Evolutionary conservation across 106 monocot species (phyloP).

Genomic region (Acorus gramineus): DNA sequence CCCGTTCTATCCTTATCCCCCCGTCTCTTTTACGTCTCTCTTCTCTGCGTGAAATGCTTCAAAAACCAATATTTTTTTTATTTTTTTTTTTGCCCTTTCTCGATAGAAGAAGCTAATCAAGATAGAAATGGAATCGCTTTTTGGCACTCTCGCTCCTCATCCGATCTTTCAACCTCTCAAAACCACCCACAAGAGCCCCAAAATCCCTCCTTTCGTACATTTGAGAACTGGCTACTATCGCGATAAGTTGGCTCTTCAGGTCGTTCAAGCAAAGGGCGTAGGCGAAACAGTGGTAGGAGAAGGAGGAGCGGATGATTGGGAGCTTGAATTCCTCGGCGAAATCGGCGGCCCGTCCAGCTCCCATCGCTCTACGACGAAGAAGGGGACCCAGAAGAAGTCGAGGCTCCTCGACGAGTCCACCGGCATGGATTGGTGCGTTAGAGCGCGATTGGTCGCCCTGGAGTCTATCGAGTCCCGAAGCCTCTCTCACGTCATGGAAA

Average conservation of each 20-base stretch:
- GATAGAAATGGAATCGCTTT: conserved; percentile 28
- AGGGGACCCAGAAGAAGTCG: conserved; percentile 35
- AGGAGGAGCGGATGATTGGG: conserved; percentile 37
- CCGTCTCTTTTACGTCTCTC: too few species aligned
- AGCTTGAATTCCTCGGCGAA: conserved; percentile 64
- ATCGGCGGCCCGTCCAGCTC: conserved; percentile 6
- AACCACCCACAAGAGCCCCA: conserved; percentile 6
- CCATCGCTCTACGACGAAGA: conserved; percentile 1
- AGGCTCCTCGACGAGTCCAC: conserved; percentile 47
- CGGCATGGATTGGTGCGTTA: conserved; percentile 93
- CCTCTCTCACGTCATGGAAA: conserved; percentile 35
- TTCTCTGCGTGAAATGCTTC: too few species aligned
- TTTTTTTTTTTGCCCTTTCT: too few species aligned
- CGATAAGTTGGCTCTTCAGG: conserved; percentile 4
- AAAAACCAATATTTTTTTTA: too few species aligned
- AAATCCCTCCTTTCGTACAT: conserved; percentile 3
- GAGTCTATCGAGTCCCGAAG: conserved; percentile 66
- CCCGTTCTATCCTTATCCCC: too few species aligned
- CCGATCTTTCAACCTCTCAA: conserved; percentile 14
- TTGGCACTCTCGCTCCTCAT: conserved; percentile 17
- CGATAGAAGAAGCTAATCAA: too few species aligned
- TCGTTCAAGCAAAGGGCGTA: conserved; percentile 11
- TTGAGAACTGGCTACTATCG: conserved; percentile 6
- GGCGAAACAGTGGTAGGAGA: conserved; percentile 4
- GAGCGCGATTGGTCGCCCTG: conserved; percentile 61